phyloP scores from a whole-genome alignment of 306 rosid genomes.

The Sphenostylis stenocarpa region DNA sequence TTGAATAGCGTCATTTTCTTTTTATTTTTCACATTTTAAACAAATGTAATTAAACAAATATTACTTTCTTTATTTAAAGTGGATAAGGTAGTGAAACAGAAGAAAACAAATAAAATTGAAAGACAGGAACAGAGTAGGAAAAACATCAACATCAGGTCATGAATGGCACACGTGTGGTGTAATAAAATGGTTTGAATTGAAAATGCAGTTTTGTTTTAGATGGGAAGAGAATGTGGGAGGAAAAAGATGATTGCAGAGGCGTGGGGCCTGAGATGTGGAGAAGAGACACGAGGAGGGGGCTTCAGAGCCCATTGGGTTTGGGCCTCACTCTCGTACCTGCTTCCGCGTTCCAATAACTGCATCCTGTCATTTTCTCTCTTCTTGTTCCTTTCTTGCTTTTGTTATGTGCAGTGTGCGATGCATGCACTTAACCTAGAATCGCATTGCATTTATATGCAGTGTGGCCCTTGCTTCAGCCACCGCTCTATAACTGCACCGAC shows the following conservation, averaged over 20 bases:
- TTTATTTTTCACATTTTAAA: no score
- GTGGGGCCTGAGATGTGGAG: not conserved
- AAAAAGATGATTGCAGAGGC: not conserved
- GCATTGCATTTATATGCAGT: no score
- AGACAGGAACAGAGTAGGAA: not conserved
- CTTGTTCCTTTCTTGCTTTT: no score
- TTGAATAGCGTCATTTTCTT: no score
- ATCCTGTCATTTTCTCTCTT: not conserved
- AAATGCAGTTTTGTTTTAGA: not conserved
- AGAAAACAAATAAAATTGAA: not conserved
- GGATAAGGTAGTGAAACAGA: not conserved
- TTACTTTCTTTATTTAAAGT: no score
- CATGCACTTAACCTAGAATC: no score
- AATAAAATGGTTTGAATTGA: not conserved
- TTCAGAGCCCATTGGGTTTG: conserved; percentile 13
- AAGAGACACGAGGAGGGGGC: not conserved
- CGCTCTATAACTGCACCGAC: no score
- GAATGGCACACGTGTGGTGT: conserved; percentile 28
- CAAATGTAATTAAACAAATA: no score
- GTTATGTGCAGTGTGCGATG: no score
- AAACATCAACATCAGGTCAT: not conserved
- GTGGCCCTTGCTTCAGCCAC: no score
- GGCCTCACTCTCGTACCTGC: not conserved
- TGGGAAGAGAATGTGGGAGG: not conserved
- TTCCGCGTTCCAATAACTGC: not conserved